A percentile compares a stretch with the other conserved stretches of the same genome.
These are phyloP conservation scores for Dothiorella sarmentorum DNA, from an alignment of 2,329 filamentous ascomycete species.

Conservation along the genomic window DNA sequence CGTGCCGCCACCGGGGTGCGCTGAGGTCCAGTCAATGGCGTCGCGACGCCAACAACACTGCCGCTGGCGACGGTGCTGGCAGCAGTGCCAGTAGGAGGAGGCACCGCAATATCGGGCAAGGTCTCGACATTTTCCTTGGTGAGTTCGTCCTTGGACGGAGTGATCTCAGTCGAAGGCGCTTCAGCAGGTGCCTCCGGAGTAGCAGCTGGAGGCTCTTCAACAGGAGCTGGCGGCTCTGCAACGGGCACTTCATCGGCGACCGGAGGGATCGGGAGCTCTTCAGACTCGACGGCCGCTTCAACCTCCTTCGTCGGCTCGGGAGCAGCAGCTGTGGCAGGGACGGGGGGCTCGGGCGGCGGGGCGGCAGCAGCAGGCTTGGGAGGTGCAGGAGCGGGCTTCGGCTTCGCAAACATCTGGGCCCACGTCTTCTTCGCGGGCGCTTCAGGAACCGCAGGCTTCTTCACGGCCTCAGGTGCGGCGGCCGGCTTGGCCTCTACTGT, in stretches of 20 bases:
- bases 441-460: constrained; percentile 33
- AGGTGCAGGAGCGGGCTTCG: constrained; percentile 47
- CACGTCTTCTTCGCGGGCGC: constrained; percentile 49
- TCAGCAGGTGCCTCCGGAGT: constrained; percentile 45
- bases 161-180: constrained; percentile 40
- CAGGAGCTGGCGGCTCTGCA: constrained; percentile 19
- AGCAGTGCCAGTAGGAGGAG: constrained; percentile 74
- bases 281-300: constrained; percentile 35
- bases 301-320: constrained; percentile 39
- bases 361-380: constrained; percentile 35
- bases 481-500: constrained; percentile 27
- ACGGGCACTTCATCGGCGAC: constrained; percentile 36
- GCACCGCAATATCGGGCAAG: constrained; percentile 75
- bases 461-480: constrained; percentile 32
- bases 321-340: constrained; percentile 30
- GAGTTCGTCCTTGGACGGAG: constrained; percentile 74
- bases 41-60: constrained; percentile 49
- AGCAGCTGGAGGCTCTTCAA: constrained; percentile 27
- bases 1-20: constrained; percentile 46
- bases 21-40: constrained; percentile 62
- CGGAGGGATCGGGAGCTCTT: constrained; percentile 40
- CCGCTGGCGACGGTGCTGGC: constrained; percentile 83
- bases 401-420: constrained; percentile 52
- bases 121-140: constrained; percentile 92
- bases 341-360: constrained; percentile 37